A percentile compares a stretch with the other conserved stretches of the same genome.
Evolutionary conservation across 305 asterid genomes (phyloP).

Genomic region (Andrographis paniculata): DNA sequence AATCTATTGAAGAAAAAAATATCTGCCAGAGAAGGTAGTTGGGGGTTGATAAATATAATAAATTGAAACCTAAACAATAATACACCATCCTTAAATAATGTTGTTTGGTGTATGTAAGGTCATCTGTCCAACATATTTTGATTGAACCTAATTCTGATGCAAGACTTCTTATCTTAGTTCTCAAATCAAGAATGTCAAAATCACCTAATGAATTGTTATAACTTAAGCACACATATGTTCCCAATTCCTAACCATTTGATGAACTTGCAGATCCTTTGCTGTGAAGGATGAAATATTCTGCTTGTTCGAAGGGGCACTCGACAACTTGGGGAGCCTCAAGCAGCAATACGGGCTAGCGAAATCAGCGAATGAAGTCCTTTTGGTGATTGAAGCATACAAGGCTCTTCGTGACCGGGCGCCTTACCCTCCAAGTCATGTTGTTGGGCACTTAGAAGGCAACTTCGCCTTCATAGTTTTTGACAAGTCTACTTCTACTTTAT

Average conservation of each 20-base stretch:
- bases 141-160: conserved; percentile 4
- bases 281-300: conserved; percentile 95
- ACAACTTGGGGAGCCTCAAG: conserved; percentile 86
- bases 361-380: conserved; percentile 85
- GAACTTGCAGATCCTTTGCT: conserved; percentile 66
- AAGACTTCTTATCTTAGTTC: not conserved
- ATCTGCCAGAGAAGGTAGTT: too few species aligned
- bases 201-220: not conserved
- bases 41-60: conserved; percentile 24
- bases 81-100: conserved; percentile 1
- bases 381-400: conserved; percentile 93
- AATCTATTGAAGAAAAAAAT: too few species aligned
- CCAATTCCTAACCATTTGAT: conserved; percentile 15
- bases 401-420: conserved; percentile 97
- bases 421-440: conserved; percentile 89
- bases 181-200: not conserved
- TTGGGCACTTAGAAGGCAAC: conserved; percentile 90
- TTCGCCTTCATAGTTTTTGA: conserved; percentile 81
- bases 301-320: conserved; percentile 88
- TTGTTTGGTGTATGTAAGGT: conserved; percentile 20
- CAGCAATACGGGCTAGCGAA: conserved; percentile 88
- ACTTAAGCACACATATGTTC: not conserved
- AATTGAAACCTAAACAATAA: conserved; percentile 12
- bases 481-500: conserved; percentile 82
- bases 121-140: conserved; percentile 4